Evolutionary conservation across 176 grass and related monocot genomes (phyloP), one percentile per base, ranked within the genome.

Genomic region (Rhynchospora pubera): DNA sequence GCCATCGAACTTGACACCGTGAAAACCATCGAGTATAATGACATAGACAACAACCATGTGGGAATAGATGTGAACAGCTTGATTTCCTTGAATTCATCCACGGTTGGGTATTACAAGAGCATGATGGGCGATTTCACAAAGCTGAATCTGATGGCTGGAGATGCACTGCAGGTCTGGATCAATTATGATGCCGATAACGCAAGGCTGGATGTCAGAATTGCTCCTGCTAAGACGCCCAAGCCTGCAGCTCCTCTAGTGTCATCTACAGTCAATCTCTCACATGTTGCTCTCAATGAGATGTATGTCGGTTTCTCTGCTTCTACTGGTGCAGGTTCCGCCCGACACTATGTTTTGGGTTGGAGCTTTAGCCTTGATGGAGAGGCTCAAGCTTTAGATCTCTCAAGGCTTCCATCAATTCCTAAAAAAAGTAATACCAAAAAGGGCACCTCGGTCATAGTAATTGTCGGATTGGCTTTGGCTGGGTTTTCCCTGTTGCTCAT

Each of bases 1-100:
- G 88, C 91, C 7, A 34, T 93, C 43, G 91, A 93, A 70, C 77
- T 93, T 9, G 91, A 93, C 81, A 93, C 88, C 0, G 86, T 86
- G 45, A 43, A 83, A 46, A 93, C 82, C 56, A 26, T 73, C 0
- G 86, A 93, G 73, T 87, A 85, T 47, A 16, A 71, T 0, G 91
- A 93, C 82, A 88, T 90, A 58, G 62, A 93, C 56, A 82, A 81
- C 51, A 93, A 93, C 78, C 91, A 93, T 57, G 84, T 90, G 3
- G 91, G 91, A 16, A 74, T 93, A 10, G 82, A 93, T 10, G 63
- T 89, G 30, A 89, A 91, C 72, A 53, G 14, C 28, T 83, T 93
- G 24, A 34, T 16, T 14, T 93, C 91, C 12, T 3, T 46, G 9
- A 50, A 50, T 1, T 83, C 89, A 1, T 23, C 60, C 2, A 43